Conservation (phyloP, 495 filamentous ascomycete genomes). For the Xylaria telfairii region DNA sequence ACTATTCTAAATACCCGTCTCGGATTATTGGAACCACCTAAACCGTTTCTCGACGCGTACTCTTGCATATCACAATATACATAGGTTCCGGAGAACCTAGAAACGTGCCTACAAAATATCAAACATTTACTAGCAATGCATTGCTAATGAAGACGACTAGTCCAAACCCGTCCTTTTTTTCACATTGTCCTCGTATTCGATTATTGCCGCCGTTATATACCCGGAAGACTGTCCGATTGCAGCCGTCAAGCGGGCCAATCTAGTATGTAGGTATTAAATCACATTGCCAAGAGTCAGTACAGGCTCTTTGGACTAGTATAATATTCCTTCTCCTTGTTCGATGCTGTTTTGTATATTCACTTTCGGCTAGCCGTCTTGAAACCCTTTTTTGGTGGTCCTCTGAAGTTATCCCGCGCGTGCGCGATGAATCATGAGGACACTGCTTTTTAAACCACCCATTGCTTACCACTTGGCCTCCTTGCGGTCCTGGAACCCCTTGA, state of each 20-base stretch:
- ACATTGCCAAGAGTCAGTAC: not conserved
- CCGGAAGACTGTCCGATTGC: not conserved
- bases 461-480: slow-evolving; percentile 76
- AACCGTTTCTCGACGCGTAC: not conserved
- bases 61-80: not conserved
- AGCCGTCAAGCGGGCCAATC: not conserved
- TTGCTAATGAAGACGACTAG: not conserved
- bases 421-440: not conserved
- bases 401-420: not conserved
- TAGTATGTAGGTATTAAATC: not conserved
- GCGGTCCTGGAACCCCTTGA: slow-evolving; percentile 73
- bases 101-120: not conserved
- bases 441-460: not conserved
- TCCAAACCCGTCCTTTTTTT: not conserved
- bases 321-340: not conserved
- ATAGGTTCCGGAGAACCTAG: not conserved
- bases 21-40: not conserved
- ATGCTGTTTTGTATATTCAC: not conserved
- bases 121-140: not conserved
- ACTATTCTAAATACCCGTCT: not conserved
- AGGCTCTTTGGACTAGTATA: not conserved
- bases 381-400: not conserved
- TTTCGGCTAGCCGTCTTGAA: not conserved
- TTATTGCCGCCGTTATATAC: too few relatives aligned
- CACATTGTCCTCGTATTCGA: not conserved